Evolutionary conservation across 805 yeast genomes (phyloP).

Genomic region (Saccharomycopsis sp.): DNA sequence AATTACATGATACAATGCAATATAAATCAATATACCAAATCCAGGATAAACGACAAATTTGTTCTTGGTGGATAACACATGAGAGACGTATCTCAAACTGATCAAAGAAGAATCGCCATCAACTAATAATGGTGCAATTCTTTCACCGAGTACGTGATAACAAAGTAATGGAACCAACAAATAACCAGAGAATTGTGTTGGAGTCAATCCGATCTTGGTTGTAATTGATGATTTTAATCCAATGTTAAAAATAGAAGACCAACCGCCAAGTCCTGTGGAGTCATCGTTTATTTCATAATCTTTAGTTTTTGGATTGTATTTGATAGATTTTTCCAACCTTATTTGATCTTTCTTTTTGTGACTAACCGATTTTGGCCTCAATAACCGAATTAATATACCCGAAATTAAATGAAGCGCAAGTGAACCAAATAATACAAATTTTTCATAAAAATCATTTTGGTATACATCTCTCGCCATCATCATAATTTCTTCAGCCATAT

Average conservation of each 20-base stretch:
- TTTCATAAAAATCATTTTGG: slow-evolving; percentile 47
- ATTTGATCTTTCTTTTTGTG: slow-evolving; percentile 20
- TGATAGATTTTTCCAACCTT: slow-evolving; percentile 7
- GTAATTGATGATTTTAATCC: slow-evolving; percentile 45
- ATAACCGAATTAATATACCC: slow-evolving; percentile 42
- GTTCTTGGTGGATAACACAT: slow-evolving; percentile 29
- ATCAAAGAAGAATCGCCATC: slow-evolving; percentile 63
- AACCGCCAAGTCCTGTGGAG: slow-evolving; percentile 55
- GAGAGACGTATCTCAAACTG: slow-evolving; percentile 44
- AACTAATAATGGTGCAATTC: slow-evolving; percentile 43
- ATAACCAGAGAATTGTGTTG: slow-evolving; percentile 56
- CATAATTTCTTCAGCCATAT: slow-evolving; percentile 44
- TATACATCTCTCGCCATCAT: slow-evolving; percentile 57
- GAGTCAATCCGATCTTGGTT: slow-evolving; percentile 43
- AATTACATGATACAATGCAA: slow-evolving; percentile 45
- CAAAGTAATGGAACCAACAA: slow-evolving; percentile 37
- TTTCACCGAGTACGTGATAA: slow-evolving; percentile 41
- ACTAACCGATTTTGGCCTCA: slow-evolving; percentile 23
- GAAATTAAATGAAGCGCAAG: slow-evolving; percentile 42
- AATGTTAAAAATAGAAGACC: slow-evolving; percentile 46
- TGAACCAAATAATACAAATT: slow-evolving; percentile 39
- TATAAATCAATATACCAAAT: slow-evolving; percentile 31
- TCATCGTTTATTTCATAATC: slow-evolving; percentile 32
- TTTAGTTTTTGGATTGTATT: slow-evolving; percentile 8
- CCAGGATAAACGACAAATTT: slow-evolving; percentile 28